Conservation (phyloP, 2,329 filamentous ascomycete species). For the Penicillium decumbens region DNA sequence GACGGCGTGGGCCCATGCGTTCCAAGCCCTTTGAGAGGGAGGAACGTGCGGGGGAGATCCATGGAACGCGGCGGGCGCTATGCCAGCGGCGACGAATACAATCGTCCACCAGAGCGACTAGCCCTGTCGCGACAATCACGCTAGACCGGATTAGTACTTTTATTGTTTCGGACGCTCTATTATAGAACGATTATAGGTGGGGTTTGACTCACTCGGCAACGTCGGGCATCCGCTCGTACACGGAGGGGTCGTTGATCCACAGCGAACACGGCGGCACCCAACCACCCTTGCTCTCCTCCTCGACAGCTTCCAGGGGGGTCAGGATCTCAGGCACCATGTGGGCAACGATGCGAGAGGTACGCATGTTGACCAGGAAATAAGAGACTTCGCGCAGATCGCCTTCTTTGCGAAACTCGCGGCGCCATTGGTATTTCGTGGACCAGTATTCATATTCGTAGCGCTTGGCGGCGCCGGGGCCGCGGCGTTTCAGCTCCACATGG, state of each 20-base stretch:
- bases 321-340: conserved; percentile 79
- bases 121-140: conserved; percentile 82
- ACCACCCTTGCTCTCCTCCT: conserved; percentile 72
- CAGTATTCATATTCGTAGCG: conserved; percentile 92
- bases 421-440: conserved; percentile 82
- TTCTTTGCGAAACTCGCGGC: conserved; percentile 65
- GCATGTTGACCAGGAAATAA: conserved; percentile 72
- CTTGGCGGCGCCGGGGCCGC: conserved; percentile 62
- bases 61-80: conserved; percentile 48
- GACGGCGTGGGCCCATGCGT: conserved; percentile 57
- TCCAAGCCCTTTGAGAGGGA: conserved; percentile 57
- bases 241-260: conserved; percentile 73
- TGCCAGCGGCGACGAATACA: conserved; percentile 78
- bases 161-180: neutral
- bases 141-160: conserved; percentile 42
- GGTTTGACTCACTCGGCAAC: conserved; percentile 71
- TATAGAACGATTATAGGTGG: neutral
- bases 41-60: conserved; percentile 50
- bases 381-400: conserved; percentile 61
- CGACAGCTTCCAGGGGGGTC: conserved; percentile 63
- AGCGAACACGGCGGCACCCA: conserved; percentile 89
- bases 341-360: conserved; percentile 63
- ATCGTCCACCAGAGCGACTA: conserved; percentile 84
- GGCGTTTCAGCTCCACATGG: conserved; percentile 73
- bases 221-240: conserved; percentile 68